These are phyloP conservation scores for Lentithecium fluviatile DNA, from an alignment of 495 filamentous ascomycete species.

Conservation along the genomic window DNA sequence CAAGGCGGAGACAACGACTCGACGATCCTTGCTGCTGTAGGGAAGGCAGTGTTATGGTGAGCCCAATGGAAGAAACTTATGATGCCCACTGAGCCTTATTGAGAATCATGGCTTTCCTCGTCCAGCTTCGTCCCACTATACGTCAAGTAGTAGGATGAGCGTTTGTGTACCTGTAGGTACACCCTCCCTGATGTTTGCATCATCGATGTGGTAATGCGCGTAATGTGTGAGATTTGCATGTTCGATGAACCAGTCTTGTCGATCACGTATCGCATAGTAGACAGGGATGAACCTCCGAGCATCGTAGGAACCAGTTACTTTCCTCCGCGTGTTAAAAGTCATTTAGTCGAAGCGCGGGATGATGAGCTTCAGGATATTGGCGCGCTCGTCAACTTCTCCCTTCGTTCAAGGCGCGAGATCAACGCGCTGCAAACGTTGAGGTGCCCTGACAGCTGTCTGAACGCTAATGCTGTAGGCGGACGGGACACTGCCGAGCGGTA, in stretches of 20 bases:
- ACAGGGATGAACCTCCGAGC: background rate
- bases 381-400: background rate
- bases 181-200: no score
- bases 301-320: conserved; percentile 9
- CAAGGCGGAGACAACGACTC: background rate
- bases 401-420: conserved; percentile 3
- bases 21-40: conserved; percentile 3
- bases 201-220: no score
- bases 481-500: background rate
- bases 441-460: conserved; percentile 18
- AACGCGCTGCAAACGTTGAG: conserved; percentile 10
- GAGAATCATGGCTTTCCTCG: background rate
- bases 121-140: background rate
- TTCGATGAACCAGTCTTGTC: no score
- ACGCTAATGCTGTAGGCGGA: background rate
- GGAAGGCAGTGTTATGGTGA: conserved; percentile 11
- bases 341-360: background rate
- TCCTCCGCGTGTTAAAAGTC: conserved; percentile 7
- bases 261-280: no score
- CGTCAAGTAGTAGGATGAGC: conserved; percentile 1
- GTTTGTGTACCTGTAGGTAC: no score
- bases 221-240: no score
- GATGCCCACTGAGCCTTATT: no score
- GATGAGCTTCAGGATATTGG: background rate
- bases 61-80: no score